Evolutionary conservation across 2,329 filamentous ascomycete species (phyloP), one percentile per base, ranked within the genome.

Genomic region (Exophiala bonariae): DNA sequence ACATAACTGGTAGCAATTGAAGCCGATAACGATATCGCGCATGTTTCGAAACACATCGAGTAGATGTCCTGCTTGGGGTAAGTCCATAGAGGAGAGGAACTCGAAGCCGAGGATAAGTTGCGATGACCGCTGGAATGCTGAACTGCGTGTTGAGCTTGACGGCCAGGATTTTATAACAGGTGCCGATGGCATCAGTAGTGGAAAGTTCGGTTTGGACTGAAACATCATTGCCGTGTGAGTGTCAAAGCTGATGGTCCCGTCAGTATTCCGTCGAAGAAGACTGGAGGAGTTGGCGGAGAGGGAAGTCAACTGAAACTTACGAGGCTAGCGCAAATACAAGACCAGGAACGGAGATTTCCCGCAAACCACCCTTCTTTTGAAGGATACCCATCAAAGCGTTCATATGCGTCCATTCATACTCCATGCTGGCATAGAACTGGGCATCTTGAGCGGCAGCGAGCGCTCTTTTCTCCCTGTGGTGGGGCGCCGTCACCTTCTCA

Each of bases 181-280:
- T 11, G 30, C 39, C 7, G 44, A 47, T 4, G 36, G 44, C 36
- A 47, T 31, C n/a, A 47, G 26, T n/a, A 40, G 10, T 9, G 44
- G 36, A n/a, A 47, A 47, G 10, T 35, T 20, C 7, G 44, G 44
- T 11, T 30, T 41, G 3, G 28, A 40, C 17, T 41, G 44, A 17
- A 41, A 47, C 44, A 47, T 40, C 18, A 47, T 47, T 16, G 36
- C 31, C 13, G 44, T 41, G 14, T 47, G 44, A 16, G 40, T 41
- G 30, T 47, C 36, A 30, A 47, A 47, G 26, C 44, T 47, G 34
- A 22, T 18, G 7, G n/a, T n/a, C n/a, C 22, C 14, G 18, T 45
- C 43, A 45, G 34, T 19, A 11, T 4, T n/a, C n/a, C n/a, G n/a
- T n/a, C n/a, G n/a, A n/a, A n/a, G n/a, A n/a, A n/a, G n/a, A n/a